A percentile compares a stretch with the other conserved stretches of the same genome.
phyloP scores from a whole-genome alignment of 2,329 filamentous ascomycete species.

The Byssochlamys sp. region DNA sequence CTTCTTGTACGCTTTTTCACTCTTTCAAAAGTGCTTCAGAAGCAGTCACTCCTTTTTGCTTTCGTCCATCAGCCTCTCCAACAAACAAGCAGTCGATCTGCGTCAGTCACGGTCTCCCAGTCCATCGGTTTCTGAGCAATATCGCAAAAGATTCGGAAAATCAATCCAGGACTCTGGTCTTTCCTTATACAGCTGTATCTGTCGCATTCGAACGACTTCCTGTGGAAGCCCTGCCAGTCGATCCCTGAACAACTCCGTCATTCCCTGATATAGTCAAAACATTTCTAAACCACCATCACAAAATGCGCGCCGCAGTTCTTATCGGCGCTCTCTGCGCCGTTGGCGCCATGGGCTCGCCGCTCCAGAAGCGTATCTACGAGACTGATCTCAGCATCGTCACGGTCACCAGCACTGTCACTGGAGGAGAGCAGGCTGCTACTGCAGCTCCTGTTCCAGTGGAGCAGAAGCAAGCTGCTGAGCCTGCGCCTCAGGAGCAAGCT shows the following conservation, averaged over 20 bases:
- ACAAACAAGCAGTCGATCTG: slow-evolving; percentile 27
- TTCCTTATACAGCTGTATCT: slow-evolving; percentile 3
- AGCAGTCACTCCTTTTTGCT: slow-evolving; percentile 7
- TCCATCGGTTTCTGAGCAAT: not conserved
- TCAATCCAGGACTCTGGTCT: slow-evolving; percentile 5
- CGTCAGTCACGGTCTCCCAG: slow-evolving; percentile 7
- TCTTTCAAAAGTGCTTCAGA: slow-evolving; percentile 14
- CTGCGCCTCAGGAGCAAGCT: not conserved
- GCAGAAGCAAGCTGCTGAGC: not conserved
- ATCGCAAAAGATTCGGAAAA: not conserved
- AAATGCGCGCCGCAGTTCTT: slow-evolving; percentile 27
- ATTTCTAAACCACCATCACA: slow-evolving; percentile 3
- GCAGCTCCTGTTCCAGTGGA: not conserved
- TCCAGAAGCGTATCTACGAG: slow-evolving; percentile 26
- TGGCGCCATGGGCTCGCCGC: slow-evolving; percentile 22
- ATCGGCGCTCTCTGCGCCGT: slow-evolving; percentile 28
- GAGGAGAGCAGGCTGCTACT: not conserved
- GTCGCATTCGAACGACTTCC: slow-evolving; percentile 19
- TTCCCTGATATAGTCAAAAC: slow-evolving; percentile 6
- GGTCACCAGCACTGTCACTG: slow-evolving; percentile 27
- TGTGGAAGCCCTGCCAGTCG: slow-evolving; percentile 28
- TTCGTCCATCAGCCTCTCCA: slow-evolving; percentile 2
- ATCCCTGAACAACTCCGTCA: slow-evolving; percentile 16
- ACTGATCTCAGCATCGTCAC: slow-evolving; percentile 29
- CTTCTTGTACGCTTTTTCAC: slow-evolving; percentile 13